Percentiles rank a stretch among this genome's conserved stretches.
Evolutionary conservation across 2,329 filamentous ascomycete genomes (phyloP).

Genomic region (Colletotrichum lini): DNA sequence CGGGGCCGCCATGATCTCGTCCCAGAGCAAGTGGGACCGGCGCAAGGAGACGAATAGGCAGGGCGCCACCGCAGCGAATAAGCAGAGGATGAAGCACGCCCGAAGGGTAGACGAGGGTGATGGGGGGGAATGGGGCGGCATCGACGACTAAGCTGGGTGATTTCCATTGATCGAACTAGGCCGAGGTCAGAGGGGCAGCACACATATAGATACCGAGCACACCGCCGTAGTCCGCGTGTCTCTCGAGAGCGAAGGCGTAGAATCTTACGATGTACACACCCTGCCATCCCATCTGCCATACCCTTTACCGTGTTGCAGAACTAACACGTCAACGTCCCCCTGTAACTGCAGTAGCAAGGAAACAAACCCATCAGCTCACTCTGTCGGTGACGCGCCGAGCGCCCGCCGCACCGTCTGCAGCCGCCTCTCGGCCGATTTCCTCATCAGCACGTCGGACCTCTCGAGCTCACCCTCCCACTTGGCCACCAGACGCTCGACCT

Average conservation of each 20-base stretch:
- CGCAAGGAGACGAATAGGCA: slow-evolving; percentile 76
- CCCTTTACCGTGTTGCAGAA: neutral
- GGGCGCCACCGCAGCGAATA: slow-evolving; percentile 75
- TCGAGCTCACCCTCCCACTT: neutral
- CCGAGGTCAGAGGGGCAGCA: neutral
- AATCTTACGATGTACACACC: neutral
- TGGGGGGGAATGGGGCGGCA: slow-evolving; percentile 63
- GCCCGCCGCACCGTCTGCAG: neutral
- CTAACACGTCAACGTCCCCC: too few relatives aligned
- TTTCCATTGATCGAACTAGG: too few relatives aligned
- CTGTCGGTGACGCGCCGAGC: neutral
- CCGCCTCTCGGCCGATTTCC: neutral
- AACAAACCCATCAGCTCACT: neutral
- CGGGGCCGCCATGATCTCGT: slow-evolving; percentile 79
- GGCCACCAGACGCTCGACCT: too few relatives aligned
- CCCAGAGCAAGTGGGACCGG: slow-evolving; percentile 83
- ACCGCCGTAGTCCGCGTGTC: neutral
- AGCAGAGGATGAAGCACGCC: slow-evolving; percentile 62
- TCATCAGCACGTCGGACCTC: neutral
- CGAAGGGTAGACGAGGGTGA: slow-evolving; percentile 47
- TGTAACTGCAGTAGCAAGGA: neutral
- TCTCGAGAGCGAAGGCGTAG: neutral
- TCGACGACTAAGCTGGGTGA: slow-evolving; percentile 56
- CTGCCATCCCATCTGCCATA: too few relatives aligned
- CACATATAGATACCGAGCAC: slow-evolving; percentile 5